A percentile compares a stretch with the other conserved stretches of the same genome.
Evolutionary conservation across 495 filamentous ascomycete genomes (phyloP).

Genomic region (Trichocladium uniseriatum): DNA sequence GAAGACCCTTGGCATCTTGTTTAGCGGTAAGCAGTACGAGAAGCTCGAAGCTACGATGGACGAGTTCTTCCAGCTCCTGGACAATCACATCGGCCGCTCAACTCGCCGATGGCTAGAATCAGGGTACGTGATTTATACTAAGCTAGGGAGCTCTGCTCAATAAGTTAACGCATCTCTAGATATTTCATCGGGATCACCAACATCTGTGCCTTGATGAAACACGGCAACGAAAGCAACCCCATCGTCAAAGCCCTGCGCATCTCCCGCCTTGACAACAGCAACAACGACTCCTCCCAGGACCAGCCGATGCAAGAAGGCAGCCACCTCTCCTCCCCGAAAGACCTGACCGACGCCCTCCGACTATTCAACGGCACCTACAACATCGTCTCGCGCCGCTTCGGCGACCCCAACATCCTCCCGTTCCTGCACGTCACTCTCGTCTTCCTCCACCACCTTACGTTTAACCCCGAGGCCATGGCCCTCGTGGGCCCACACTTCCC

Average conservation of each 20-base stretch:
- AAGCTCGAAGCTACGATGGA: conserved; percentile 38
- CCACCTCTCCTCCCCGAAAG: conserved; percentile 7
- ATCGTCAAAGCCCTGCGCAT: conserved; percentile 29
- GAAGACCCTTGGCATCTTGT: conserved; percentile 56
- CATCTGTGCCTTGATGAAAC: conserved; percentile 31
- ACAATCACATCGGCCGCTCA: conserved; percentile 49
- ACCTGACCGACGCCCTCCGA: conserved; percentile 22
- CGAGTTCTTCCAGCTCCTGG: conserved; percentile 46
- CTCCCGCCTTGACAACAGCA: no score
- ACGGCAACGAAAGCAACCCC: conserved; percentile 31
- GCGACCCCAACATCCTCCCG: conserved; percentile 57
- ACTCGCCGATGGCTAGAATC: conserved; percentile 54
- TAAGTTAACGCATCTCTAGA: conserved; percentile 32
- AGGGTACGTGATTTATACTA: conserved; percentile 33
- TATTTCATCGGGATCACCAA: conserved; percentile 52
- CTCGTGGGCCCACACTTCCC: conserved; percentile 43
- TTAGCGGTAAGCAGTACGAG: conserved; percentile 43
- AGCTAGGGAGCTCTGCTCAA: background rate
- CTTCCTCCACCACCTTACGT: conserved; percentile 55
- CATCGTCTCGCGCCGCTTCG: conserved; percentile 50
- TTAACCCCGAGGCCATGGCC: conserved; percentile 41
- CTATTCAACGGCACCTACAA: conserved; percentile 28
- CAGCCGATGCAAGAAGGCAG: conserved; percentile 13
- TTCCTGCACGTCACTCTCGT: conserved; percentile 59
- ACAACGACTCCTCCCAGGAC: conserved; percentile 5